Base-by-base conservation (phyloP, 805 yeast genomes). In the Starmerella apis region DNA sequence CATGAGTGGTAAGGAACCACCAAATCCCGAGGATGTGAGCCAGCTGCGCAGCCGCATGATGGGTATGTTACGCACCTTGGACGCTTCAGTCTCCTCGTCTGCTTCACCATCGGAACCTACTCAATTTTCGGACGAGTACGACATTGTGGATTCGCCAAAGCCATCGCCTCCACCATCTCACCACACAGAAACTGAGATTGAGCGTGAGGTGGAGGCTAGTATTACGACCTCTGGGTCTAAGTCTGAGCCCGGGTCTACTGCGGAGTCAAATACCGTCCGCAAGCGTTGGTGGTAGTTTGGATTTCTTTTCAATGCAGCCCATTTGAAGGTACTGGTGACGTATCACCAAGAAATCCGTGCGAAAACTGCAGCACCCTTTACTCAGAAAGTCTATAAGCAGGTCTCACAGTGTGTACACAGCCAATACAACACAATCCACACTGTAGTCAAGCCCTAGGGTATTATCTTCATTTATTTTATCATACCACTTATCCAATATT, bases 141-240 rank as follows among this genome's bases (percentile, higher is more conserved):
- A 53, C 45, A 47, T 53, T 31, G 50, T 53, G 19, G 56, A 53
- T 30, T 20, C 50, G 24, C 56, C 56, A 9, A 37, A 42, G 25
- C 14, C 30, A 14, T 23, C 54, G 28, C 48, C 56, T 11, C 38
- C 45, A n/a, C 32, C 52, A 13, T 37, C 47, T 19, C 31, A 14
- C 30, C 43, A 31, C 22, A 39, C 28, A 23, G 49, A 48, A 43
- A 52, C 55, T 14, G 55, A 49, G 41, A 52, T 52, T 32, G 55
- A 52, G 51, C 52, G 55, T 28, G 55, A 52, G 35, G 46, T 49
- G 27, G 48, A 43, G 48, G 50, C 36, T 18, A 24, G 25, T 31
- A 35, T 50, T 10, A 11, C 13, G 22, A 19, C n/a, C 19, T 31
- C 46, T 13, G 46, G 27, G 11, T 27, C 31, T 9, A 27, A 9